These are phyloP conservation scores for Trapa incisa DNA, from an alignment of 345 rosid genomes.

Conservation along the genomic window DNA sequence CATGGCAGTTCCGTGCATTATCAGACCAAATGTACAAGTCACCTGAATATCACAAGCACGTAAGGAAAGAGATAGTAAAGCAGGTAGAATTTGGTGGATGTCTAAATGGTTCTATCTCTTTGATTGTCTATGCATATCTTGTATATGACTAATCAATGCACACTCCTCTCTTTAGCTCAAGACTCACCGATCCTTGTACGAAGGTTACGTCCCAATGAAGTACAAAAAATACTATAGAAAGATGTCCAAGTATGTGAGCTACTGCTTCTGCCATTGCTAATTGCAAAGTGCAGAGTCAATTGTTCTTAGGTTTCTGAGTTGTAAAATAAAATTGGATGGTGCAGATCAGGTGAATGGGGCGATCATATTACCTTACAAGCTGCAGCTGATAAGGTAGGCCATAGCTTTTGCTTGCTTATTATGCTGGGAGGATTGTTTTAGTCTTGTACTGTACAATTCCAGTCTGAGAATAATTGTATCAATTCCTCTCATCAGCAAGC, in stretches of 20 bases:
- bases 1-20: conserved; percentile 84
- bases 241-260: conserved; percentile 68
- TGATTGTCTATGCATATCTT: not conserved
- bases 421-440: not conserved
- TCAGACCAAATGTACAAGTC: conserved; percentile 81
- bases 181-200: conserved; percentile 50
- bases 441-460: not conserved
- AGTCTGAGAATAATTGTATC: too few species aligned
- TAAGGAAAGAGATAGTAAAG: conserved; percentile 71
- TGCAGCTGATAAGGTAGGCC: conserved; percentile 78
- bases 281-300: not conserved
- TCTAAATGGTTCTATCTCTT: not conserved
- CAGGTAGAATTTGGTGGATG: conserved; percentile 36
- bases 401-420: conserved; percentile 10
- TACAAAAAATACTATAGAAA: conserved; percentile 71
- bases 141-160: not conserved
- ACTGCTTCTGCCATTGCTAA: not conserved
- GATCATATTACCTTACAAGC: conserved; percentile 94
- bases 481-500: not conserved
- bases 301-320: not conserved
- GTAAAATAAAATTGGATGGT: conserved; percentile 11
- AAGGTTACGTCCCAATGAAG: conserved; percentile 89
- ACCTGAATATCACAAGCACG: conserved; percentile 84
- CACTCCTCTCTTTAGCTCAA: conserved; percentile 50
- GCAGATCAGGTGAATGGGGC: conserved; percentile 91